Conservation (phyloP, 306 rosid genomes). For the Carpinus fangiana region DNA sequence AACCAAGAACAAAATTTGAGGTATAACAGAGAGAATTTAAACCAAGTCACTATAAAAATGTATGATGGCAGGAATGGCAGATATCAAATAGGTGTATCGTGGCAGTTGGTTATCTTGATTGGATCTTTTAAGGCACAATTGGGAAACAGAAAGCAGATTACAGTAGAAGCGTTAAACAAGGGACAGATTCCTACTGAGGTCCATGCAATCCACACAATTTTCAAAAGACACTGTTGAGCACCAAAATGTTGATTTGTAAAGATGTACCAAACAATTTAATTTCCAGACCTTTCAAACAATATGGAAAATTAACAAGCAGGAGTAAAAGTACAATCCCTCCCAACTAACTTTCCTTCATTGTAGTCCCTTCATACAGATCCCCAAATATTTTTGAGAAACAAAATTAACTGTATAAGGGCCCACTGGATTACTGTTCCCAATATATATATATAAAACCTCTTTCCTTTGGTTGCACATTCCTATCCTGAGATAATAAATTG, state of each 20-base stretch:
- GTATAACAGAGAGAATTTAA: background rate
- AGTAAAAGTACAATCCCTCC: background rate
- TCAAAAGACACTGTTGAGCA: conserved; percentile 3
- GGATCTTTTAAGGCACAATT: background rate
- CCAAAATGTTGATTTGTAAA: background rate
- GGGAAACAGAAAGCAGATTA: background rate
- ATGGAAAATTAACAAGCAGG: background rate
- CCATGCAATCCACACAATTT: background rate
- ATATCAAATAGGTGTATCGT: background rate
- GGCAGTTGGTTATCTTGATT: background rate
- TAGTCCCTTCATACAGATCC: background rate
- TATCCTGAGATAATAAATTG: too few species aligned
- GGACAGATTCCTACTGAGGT: background rate
- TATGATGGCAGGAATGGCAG: background rate
- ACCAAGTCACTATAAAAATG: background rate
- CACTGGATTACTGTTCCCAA: background rate
- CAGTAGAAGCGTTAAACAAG: background rate
- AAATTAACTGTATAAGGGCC: background rate
- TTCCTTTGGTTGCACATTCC: too few species aligned
- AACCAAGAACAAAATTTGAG: background rate
- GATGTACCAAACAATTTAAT: background rate
- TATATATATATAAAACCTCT: too few species aligned
- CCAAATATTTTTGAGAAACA: background rate
- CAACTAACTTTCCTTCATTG: background rate
- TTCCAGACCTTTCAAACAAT: background rate